Conservation (phyloP, 257 asterid species). For the Solanum clarkiae region DNA sequence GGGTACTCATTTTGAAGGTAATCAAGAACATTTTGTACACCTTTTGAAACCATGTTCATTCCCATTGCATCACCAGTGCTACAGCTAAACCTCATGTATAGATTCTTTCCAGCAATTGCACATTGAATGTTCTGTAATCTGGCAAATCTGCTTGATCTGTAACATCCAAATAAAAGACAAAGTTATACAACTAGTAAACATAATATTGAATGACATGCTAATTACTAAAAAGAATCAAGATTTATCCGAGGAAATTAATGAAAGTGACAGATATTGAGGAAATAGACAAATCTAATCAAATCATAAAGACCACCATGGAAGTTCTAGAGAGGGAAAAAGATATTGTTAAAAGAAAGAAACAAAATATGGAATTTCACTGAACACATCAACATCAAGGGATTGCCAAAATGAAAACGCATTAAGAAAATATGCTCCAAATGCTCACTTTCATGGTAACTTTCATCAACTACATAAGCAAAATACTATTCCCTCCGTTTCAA, state of each 20-base stretch:
- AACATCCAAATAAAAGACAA: neutral
- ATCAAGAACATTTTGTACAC: constrained; percentile 44
- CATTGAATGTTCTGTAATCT: constrained; percentile 33
- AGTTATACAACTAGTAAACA: neutral
- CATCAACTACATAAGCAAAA: neutral
- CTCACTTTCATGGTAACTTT: neutral
- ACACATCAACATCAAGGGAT: neutral
- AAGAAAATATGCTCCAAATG: neutral
- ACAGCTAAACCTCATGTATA: constrained; percentile 37
- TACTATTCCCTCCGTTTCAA: neutral
- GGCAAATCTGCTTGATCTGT: constrained; percentile 45
- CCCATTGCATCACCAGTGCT: constrained; percentile 59
- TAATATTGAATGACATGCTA: neutral
- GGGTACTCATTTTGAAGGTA: constrained; percentile 30
- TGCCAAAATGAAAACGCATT: neutral
- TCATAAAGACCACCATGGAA: neutral
- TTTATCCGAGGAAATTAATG: neutral
- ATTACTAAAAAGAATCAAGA: neutral
- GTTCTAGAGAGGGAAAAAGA: neutral
- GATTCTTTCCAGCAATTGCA: constrained; percentile 43
- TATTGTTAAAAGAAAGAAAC: neutral
- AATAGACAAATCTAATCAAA: neutral
- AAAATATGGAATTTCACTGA: neutral
- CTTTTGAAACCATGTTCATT: constrained; percentile 53
- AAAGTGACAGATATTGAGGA: neutral